A percentile compares a stretch with the other conserved stretches of the same genome.
phyloP scores from a whole-genome alignment of 2,329 filamentous ascomycete species.

The Ascochyta pisi region DNA sequence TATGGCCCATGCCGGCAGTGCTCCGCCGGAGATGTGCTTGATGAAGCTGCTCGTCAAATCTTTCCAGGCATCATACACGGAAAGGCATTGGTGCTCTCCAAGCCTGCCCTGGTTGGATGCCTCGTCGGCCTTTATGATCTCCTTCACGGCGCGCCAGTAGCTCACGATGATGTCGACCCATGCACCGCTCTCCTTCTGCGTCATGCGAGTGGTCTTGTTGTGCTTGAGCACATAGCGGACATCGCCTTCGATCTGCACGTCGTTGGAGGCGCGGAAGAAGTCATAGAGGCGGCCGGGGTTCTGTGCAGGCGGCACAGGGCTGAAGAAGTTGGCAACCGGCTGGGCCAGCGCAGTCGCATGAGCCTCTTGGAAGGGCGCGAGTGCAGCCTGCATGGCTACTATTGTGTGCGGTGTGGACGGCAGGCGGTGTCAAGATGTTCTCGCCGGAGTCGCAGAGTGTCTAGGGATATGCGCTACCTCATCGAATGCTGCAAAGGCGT shows the following conservation, averaged over 20 bases:
- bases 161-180: slow-evolving; percentile 86
- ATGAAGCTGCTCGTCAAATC: slow-evolving; percentile 79
- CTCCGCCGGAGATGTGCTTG: slow-evolving; percentile 77
- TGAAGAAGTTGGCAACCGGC: slow-evolving; percentile 75
- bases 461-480: slow-evolving; percentile 12
- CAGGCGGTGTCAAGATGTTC: neutral
- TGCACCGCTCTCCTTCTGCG: slow-evolving; percentile 73
- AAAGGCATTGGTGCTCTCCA: slow-evolving; percentile 71
- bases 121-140: slow-evolving; percentile 72
- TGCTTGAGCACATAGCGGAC: slow-evolving; percentile 75
- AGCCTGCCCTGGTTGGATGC: slow-evolving; percentile 53
- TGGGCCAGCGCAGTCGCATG: slow-evolving; percentile 72
- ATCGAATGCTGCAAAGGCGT: neutral
- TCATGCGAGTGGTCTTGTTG: slow-evolving; percentile 62
- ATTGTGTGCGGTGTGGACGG: slow-evolving; percentile 10
- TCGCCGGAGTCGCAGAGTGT: slow-evolving; percentile 9
- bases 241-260: slow-evolving; percentile 69
- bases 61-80: slow-evolving; percentile 88
- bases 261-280: slow-evolving; percentile 75
- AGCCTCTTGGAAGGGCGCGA: slow-evolving; percentile 75
- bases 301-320: slow-evolving; percentile 69
- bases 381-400: slow-evolving; percentile 71
- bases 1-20: slow-evolving; percentile 89
- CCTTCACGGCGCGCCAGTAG: slow-evolving; percentile 83
- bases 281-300: slow-evolving; percentile 71